Percentiles rank a stretch among this genome's conserved stretches.
These are phyloP conservation scores for Exophiala dermatitidis DNA, from an alignment of 2,329 filamentous ascomycete genomes.

Conservation along the genomic window DNA sequence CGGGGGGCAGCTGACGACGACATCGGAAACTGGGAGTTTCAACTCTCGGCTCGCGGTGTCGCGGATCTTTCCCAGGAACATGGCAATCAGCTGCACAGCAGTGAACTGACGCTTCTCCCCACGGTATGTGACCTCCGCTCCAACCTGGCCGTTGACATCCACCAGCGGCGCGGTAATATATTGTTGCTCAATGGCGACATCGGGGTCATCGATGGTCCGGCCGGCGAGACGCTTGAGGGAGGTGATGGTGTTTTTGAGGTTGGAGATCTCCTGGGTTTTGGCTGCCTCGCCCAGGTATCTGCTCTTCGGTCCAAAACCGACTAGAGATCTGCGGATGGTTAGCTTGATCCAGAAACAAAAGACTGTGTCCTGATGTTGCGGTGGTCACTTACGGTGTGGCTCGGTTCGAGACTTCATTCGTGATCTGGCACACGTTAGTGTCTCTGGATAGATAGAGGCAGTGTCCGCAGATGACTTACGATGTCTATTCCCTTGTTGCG, in stretches of 20 bases:
- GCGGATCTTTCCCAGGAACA: constrained; percentile 94
- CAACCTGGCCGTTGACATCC: constrained; percentile 88
- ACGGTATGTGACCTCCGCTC: constrained; percentile 85
- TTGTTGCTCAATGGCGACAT: constrained; percentile 86
- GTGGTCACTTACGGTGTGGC: constrained; percentile 78
- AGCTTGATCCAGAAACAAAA: constrained; percentile 2
- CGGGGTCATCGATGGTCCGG: constrained; percentile 78
- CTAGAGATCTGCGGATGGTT: constrained; percentile 60
- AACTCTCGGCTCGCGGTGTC: constrained; percentile 79
- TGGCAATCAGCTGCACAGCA: constrained; percentile 86
- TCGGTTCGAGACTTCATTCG: constrained; percentile 98
- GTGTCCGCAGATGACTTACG: constrained; percentile 54
- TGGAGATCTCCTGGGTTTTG: constrained; percentile 98
- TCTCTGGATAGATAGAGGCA: not conserved
- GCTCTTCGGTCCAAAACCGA: constrained; percentile 89
- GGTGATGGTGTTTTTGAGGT: constrained; percentile 96
- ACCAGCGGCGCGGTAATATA: constrained; percentile 79
- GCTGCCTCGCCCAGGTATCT: constrained; percentile 91
- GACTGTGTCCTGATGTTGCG: constrained; percentile 4
- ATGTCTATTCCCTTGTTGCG: constrained; percentile 98
- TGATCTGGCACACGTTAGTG: constrained; percentile 56
- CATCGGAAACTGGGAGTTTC: constrained; percentile 81
- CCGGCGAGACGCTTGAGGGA: constrained; percentile 89
- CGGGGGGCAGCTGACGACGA: constrained; percentile 87
- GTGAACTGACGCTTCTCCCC: constrained; percentile 94